Conservation (phyloP, 306 rosid species). For the Sindora glabra region DNA sequence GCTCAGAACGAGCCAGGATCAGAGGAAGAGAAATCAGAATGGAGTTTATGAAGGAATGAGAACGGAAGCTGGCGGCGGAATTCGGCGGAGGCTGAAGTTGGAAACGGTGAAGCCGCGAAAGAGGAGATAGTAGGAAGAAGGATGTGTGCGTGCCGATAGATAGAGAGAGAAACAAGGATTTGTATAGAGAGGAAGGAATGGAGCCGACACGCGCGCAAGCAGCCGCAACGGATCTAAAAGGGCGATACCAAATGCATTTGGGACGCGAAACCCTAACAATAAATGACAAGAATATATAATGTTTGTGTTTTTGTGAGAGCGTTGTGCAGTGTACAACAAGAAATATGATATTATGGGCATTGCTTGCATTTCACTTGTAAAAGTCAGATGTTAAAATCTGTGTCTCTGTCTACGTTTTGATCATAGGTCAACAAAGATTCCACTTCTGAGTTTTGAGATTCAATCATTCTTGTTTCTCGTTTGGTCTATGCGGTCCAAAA, state of each 20-base stretch:
- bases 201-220: constrained; percentile 45
- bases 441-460: neutral
- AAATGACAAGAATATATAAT: constrained; percentile 32
- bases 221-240: constrained; percentile 65
- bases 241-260: constrained; percentile 35
- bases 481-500: no score
- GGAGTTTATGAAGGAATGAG: no score
- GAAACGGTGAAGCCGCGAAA: constrained; percentile 16
- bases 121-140: no score
- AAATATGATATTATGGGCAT: neutral
- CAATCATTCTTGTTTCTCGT: neutral
- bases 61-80: neutral
- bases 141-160: no score
- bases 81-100: neutral
- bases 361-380: neutral
- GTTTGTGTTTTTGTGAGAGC: neutral
- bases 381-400: neutral
- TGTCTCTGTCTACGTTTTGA: constrained; percentile 8
- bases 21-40: no score
- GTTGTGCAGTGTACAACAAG: neutral
- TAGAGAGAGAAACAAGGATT: constrained; percentile 3
- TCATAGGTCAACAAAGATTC: constrained; percentile 23
- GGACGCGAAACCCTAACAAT: constrained; percentile 70
- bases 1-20: no score
- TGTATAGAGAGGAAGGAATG: constrained; percentile 15